Percentiles rank a stretch among this genome's conserved stretches.
phyloP scores from a whole-genome alignment of 768 basidiomycete genomes.

The Dioszegia hungarica region DNA sequence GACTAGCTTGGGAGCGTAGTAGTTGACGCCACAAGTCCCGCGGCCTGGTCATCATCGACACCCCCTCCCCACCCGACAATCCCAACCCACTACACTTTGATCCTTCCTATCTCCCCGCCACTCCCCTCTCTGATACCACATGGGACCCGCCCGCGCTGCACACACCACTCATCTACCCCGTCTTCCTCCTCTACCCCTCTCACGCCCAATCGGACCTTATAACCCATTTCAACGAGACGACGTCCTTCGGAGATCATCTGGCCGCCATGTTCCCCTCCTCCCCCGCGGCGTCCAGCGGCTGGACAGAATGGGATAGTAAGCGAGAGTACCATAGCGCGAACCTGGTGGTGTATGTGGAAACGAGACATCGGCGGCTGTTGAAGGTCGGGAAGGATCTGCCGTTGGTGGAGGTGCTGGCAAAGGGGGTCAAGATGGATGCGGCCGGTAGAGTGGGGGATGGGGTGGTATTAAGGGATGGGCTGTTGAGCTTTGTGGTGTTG shows the following conservation, averaged over 20 bases:
- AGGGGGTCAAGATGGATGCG: conserved; percentile 55
- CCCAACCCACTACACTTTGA: conserved; percentile 47
- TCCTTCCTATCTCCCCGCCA: conserved; percentile 17
- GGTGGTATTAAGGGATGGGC: conserved; percentile 60
- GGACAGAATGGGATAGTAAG: conserved; percentile 71
- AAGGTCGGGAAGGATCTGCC: conserved; percentile 91
- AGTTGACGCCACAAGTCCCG: conserved; percentile 57
- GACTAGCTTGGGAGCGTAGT: not conserved
- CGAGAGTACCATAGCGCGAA: conserved; percentile 62
- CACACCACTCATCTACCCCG: conserved; percentile 69
- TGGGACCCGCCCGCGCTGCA: conserved; percentile 55
- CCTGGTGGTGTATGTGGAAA: conserved; percentile 78
- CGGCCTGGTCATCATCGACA: conserved; percentile 51
- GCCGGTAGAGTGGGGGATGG: conserved; percentile 57
- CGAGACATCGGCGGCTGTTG: conserved; percentile 66
- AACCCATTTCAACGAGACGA: conserved; percentile 75
- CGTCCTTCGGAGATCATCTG: conserved; percentile 69
- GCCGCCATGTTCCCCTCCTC: conserved; percentile 68
- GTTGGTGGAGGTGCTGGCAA: conserved; percentile 65
- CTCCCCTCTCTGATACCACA: conserved; percentile 38
- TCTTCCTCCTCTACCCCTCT: conserved; percentile 90
- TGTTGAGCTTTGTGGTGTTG: conserved; percentile 49
- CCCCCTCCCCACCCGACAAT: conserved; percentile 47
- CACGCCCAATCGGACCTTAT: conserved; percentile 84
- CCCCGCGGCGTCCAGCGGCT: conserved; percentile 3